Percentiles rank a stretch among this genome's conserved stretches.
Evolutionary conservation across 768 basidiomycete genomes (phyloP).

Genomic region (Leccinum variicolor): DNA sequence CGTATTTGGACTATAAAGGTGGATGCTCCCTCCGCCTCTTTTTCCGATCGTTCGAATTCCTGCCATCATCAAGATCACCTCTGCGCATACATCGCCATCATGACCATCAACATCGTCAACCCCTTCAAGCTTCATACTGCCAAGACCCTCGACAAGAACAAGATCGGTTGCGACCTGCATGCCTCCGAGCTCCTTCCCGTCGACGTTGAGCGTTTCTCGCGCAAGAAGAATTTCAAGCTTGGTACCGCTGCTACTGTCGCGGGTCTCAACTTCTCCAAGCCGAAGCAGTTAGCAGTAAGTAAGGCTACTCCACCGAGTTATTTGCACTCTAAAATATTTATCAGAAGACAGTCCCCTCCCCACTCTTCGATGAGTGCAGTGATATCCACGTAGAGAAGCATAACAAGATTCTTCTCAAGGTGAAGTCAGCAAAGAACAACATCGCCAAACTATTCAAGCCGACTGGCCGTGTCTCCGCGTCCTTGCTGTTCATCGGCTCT

Average conservation of each 20-base stretch:
- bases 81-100: slow-evolving; percentile 5
- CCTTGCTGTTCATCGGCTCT: neutral
- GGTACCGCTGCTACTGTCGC: neutral
- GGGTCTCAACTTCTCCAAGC: neutral
- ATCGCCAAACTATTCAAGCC: slow-evolving; percentile 17
- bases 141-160: slow-evolving; percentile 5
- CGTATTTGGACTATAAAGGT: slow-evolving; percentile 9
- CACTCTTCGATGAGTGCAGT: neutral
- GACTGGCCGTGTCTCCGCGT: neutral
- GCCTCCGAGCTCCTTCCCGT: neutral
- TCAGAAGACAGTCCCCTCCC: neutral
- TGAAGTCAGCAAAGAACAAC: slow-evolving; percentile 11
- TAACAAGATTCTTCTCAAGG: slow-evolving; percentile 8
- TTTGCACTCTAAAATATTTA: neutral
- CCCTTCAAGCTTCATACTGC: slow-evolving; percentile 12
- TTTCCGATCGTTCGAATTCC: neutral
- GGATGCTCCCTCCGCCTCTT: neutral
- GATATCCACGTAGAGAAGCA: slow-evolving; percentile 2
- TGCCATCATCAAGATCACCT: neutral
- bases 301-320: neutral
- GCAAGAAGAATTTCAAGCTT: slow-evolving; percentile 10
- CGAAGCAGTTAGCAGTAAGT: slow-evolving; percentile 5
- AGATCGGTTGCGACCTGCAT: neutral
- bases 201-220: neutral
- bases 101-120: slow-evolving; percentile 10